phyloP scores from a whole-genome alignment of 2,329 filamentous ascomycete genomes.

The Nemania sp. region DNA sequence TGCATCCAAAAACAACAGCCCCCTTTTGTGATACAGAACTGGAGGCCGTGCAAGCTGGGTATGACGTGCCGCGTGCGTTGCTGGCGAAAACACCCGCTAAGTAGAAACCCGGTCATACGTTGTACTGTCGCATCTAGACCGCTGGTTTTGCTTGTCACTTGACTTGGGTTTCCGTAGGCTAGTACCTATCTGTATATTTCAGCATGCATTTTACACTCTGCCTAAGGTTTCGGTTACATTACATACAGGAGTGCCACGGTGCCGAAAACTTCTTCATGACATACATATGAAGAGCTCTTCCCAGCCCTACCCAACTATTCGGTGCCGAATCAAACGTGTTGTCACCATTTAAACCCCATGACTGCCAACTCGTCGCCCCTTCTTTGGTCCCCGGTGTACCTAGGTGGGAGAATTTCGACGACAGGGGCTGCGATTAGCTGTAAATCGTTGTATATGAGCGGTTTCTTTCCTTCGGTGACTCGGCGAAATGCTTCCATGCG shows the following conservation, averaged over 20 bases:
- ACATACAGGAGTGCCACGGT: slow-evolving; percentile 5
- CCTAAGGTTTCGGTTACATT: slow-evolving; percentile 9
- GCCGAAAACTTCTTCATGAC: not conserved
- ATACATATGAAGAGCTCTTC: not conserved
- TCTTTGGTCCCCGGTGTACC: not conserved
- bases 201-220: slow-evolving; percentile 7
- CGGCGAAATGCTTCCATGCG: not conserved
- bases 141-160: slow-evolving; percentile 23
- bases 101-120: not conserved
- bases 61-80: slow-evolving; percentile 7
- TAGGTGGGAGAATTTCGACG: not conserved
- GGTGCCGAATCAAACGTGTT: slow-evolving; percentile 19
- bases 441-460: not conserved
- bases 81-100: slow-evolving; percentile 2
- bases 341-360: not conserved
- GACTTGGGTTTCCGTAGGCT: not conserved
- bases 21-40: slow-evolving; percentile 28
- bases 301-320: slow-evolving; percentile 28
- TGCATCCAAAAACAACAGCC: slow-evolving; percentile 21
- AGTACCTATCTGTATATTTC: slow-evolving; percentile 1
- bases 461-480: not conserved
- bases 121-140: slow-evolving; percentile 9
- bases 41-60: not conserved
- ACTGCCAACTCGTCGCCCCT: not conserved
- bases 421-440: not conserved